Conservation (phyloP, 2,329 filamentous ascomycete genomes). For the Knoxdaviesia proteae region DNA sequence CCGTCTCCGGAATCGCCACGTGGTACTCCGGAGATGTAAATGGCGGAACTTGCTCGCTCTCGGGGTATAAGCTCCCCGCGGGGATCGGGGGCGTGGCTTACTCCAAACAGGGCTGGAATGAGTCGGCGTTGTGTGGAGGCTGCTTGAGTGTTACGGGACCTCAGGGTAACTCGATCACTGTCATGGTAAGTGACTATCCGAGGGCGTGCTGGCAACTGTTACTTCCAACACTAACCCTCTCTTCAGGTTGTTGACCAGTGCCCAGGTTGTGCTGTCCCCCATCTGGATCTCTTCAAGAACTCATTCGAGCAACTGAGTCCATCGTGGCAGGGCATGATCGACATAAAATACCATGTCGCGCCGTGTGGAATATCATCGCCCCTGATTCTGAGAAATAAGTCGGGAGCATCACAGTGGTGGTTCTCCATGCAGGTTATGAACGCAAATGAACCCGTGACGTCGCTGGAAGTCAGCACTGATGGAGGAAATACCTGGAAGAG, state of each 20-base stretch:
- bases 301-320: conserved; percentile 18
- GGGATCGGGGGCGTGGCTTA: conserved; percentile 40
- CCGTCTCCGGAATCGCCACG: conserved; percentile 11
- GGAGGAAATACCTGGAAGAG: conserved; percentile 34
- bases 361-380: conserved; percentile 20
- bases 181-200: conserved; percentile 28
- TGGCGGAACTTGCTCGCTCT: conserved; percentile 43
- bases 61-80: conserved; percentile 37
- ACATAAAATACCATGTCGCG: conserved; percentile 15
- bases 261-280: conserved; percentile 17
- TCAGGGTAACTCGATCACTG: conserved; percentile 34
- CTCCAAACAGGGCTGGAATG: conserved; percentile 34
- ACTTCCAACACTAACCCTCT: conserved; percentile 1
- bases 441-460: conserved; percentile 31
- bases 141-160: conserved; percentile 40
- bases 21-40: conserved; percentile 33
- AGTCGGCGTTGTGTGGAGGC: conserved; percentile 33
- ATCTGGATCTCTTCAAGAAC: conserved; percentile 23
- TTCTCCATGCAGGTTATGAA: conserved; percentile 38
- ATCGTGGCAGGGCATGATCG: conserved; percentile 14
- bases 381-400: conserved; percentile 22
- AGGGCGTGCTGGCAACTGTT: neutral
- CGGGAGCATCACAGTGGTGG: conserved; percentile 20
- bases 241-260: conserved; percentile 22
- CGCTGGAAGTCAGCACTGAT: conserved; percentile 39